Percentiles rank a stretch among this genome's conserved stretches.
phyloP scores from a whole-genome alignment of 768 basidiomycete genomes.

The Panellus pusillus region DNA sequence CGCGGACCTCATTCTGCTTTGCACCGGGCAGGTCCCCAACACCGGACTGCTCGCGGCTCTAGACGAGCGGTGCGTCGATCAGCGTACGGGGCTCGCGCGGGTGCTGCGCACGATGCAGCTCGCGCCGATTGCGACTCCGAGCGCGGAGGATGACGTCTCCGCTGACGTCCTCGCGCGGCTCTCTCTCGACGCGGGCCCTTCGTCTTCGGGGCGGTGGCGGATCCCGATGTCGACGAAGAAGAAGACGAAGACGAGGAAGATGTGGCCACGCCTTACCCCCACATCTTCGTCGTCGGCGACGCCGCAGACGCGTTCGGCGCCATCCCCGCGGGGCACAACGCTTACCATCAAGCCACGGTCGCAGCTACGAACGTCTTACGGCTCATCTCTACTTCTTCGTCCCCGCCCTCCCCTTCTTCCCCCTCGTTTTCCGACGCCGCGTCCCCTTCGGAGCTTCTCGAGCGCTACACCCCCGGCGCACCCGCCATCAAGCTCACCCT shows the following conservation, averaged over 20 bases:
- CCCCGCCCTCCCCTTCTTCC: neutral
- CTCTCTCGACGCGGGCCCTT: no score
- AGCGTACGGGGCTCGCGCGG: conserved; percentile 38
- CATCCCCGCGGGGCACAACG: conserved; percentile 58
- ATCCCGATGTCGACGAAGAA: neutral
- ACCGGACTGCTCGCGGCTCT: conserved; percentile 44
- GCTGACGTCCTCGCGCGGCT: no score
- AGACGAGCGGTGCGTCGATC: conserved; percentile 42
- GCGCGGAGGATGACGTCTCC: no score
- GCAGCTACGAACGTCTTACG: conserved; percentile 55
- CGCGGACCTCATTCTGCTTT: conserved; percentile 56
- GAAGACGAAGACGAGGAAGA: conserved; percentile 7
- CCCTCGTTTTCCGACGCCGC: neutral
- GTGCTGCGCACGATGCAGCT: conserved; percentile 58
- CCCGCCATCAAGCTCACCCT: conserved; percentile 66
- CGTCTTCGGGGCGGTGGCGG: conserved; percentile 18
- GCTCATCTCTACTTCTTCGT: conserved; percentile 32
- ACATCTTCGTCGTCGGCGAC: conserved; percentile 65
- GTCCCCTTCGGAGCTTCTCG: conserved; percentile 30
- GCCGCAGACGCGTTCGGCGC: conserved; percentile 66
- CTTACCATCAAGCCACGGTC: conserved; percentile 51
- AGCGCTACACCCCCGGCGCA: conserved; percentile 35
- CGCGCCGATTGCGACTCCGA: conserved; percentile 15
- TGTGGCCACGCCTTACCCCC: conserved; percentile 39
- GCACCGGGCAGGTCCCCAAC: conserved; percentile 63